These are phyloP conservation scores for Tausonia pullulans DNA, from an alignment of 1,284 basidiomycete species.

Conservation along the genomic window DNA sequence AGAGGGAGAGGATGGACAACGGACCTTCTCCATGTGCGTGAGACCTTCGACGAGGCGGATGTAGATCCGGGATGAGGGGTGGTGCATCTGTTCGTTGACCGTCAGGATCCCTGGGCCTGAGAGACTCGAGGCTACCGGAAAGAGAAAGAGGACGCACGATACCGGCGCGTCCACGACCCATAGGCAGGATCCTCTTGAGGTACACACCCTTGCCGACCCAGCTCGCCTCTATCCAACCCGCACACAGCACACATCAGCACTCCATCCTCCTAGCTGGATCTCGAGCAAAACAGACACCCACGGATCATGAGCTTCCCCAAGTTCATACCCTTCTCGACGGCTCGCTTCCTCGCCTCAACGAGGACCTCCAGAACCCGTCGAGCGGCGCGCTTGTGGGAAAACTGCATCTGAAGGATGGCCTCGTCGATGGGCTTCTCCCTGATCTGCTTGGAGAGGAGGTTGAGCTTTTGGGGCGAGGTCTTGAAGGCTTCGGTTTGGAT, in stretches of 20 bases:
- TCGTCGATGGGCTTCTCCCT: background rate
- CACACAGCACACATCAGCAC: background rate
- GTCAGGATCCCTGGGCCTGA: background rate
- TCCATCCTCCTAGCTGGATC: background rate
- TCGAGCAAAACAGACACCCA: background rate
- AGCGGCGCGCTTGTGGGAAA: background rate
- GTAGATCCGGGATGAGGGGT: slow-evolving; percentile 5
- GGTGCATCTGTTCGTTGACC: background rate
- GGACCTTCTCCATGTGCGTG: slow-evolving; percentile 3
- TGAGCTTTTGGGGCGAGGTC: slow-evolving; percentile 3
- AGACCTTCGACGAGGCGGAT: background rate
- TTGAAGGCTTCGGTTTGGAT: background rate
- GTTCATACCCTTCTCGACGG: background rate
- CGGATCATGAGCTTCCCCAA: background rate
- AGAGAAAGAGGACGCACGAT: background rate
- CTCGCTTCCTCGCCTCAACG: background rate
- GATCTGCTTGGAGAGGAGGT: background rate
- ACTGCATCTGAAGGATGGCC: slow-evolving; percentile 10
- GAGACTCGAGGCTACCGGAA: background rate
- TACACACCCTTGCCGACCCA: slow-evolving; percentile 7
- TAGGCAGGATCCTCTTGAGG: background rate
- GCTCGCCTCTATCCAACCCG: background rate
- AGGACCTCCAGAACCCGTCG: background rate
- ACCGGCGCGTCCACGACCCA: slow-evolving; percentile 7
- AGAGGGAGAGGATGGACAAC: background rate